Conservation (phyloP, 805 yeast genomes). For the Wickerhamiella australiensis region DNA sequence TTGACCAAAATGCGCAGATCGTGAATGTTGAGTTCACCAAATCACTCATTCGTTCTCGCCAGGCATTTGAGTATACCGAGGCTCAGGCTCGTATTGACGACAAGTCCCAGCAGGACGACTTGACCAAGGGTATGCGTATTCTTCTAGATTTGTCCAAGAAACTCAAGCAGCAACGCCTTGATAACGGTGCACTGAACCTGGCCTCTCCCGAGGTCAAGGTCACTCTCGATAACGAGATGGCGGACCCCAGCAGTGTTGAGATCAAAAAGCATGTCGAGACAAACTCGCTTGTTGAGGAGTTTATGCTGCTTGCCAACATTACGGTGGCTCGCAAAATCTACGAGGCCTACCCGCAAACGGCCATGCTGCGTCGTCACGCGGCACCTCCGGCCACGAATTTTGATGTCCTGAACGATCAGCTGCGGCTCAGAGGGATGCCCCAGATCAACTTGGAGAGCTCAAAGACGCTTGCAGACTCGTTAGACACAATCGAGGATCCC, state of each 20-base stretch:
- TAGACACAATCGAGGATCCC: slow-evolving; percentile 76
- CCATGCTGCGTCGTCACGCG: slow-evolving; percentile 95
- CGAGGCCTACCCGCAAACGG: slow-evolving; percentile 92
- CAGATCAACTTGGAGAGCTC: slow-evolving; percentile 71
- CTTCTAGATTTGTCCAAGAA: slow-evolving; percentile 68
- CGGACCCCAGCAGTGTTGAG: slow-evolving; percentile 93
- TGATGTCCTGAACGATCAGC: slow-evolving; percentile 78
- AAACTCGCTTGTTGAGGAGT: slow-evolving; percentile 93
- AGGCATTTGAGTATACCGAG: slow-evolving; percentile 86
- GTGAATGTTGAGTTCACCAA: slow-evolving; percentile 68
- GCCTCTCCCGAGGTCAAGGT: slow-evolving; percentile 98
- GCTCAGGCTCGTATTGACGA: slow-evolving; percentile 93
- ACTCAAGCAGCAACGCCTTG: slow-evolving; percentile 72
- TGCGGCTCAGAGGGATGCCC: slow-evolving; percentile 67
- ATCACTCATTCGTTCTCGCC: slow-evolving; percentile 79
- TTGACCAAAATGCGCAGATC: slow-evolving; percentile 76
- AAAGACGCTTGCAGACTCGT: slow-evolving; percentile 81
- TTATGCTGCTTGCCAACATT: slow-evolving; percentile 94
- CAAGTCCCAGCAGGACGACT: slow-evolving; percentile 55
- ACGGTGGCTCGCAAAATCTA: slow-evolving; percentile 88
- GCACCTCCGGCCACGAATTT: slow-evolving; percentile 94
- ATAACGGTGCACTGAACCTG: slow-evolving; percentile 90
- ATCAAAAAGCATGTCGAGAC: slow-evolving; percentile 79
- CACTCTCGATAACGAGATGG: slow-evolving; percentile 91
- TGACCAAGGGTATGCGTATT: slow-evolving; percentile 81